Evolutionary conservation across 2,329 filamentous ascomycete species (phyloP).

Genomic region (Seiridium unicorne): DNA sequence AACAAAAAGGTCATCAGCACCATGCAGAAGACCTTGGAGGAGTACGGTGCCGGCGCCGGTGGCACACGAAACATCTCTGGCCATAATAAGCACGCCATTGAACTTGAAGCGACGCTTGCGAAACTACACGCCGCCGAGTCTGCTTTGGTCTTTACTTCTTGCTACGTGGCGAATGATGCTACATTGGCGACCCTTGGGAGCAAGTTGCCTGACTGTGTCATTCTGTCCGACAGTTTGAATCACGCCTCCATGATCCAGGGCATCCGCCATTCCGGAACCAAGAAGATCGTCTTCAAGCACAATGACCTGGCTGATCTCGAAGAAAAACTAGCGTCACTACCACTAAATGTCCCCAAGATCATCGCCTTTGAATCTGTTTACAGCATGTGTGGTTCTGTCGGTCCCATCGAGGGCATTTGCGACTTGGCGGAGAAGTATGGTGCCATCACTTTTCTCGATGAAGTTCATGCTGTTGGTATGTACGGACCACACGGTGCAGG

Average conservation of each 20-base stretch:
- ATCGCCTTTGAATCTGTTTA: conserved; percentile 99
- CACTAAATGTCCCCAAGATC: conserved; percentile 86
- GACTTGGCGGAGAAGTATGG: conserved; percentile 97
- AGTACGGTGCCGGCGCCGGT: conserved; percentile 91
- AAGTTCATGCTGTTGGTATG: conserved; percentile 99
- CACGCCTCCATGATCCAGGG: conserved; percentile 99
- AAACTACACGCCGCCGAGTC: conserved; percentile 89
- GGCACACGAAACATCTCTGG: conserved; percentile 97
- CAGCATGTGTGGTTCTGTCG: conserved; percentile 98
- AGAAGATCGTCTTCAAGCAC: conserved; percentile 98
- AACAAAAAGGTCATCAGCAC: conserved; percentile 81
- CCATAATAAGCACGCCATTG: conserved; percentile 92
- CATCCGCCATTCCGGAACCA: conserved; percentile 93
- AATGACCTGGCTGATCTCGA: conserved; percentile 94
- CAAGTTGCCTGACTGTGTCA: conserved; percentile 94
- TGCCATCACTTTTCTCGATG: conserved; percentile 94
- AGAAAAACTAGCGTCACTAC: conserved; percentile 84
- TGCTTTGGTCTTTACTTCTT: conserved; percentile 93
- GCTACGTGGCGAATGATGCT: conserved; percentile 97
- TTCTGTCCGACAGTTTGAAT: conserved; percentile 95
- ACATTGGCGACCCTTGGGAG: conserved; percentile 95
- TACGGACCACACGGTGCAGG: conserved; percentile 94
- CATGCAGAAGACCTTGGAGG: conserved; percentile 95
- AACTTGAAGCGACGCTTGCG: conserved; percentile 77
- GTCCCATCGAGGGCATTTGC: conserved; percentile 92